phyloP scores from a whole-genome alignment of 2,329 filamentous ascomycete genomes.

The Xylaria hypoxylon region DNA sequence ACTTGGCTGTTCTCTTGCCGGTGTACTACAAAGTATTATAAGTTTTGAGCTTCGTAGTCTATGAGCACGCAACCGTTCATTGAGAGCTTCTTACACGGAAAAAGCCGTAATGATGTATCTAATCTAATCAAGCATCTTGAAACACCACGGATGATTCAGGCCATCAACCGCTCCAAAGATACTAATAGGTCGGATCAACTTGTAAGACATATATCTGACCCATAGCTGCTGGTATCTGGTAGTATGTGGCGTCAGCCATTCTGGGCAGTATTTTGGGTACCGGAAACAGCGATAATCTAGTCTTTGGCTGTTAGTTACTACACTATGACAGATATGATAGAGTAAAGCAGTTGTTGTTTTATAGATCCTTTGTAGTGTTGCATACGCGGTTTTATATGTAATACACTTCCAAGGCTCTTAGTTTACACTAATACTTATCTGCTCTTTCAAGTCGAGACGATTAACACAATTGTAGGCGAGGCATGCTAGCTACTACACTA shows the following conservation, averaged over 20 bases:
- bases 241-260: slow-evolving; percentile 27
- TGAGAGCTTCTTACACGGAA: no score
- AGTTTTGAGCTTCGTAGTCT: no score
- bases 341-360: no score
- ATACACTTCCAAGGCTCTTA: no score
- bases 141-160: slow-evolving; percentile 13
- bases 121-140: slow-evolving; percentile 10
- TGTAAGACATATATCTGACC: slow-evolving; percentile 26
- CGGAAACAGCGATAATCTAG: not conserved
- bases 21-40: not conserved
- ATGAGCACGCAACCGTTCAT: no score
- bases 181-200: not conserved
- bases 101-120: slow-evolving; percentile 1
- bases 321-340: no score
- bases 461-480: no score
- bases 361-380: not conserved
- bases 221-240: not conserved
- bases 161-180: slow-evolving; percentile 1
- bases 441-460: no score
- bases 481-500: no score
- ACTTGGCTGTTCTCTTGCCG: slow-evolving; percentile 8
- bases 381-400: no score
- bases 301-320: not conserved
- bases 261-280: not conserved
- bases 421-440: no score